phyloP scores from a whole-genome alignment of 2,329 filamentous ascomycete species.

The Stachybotrys elegans region DNA sequence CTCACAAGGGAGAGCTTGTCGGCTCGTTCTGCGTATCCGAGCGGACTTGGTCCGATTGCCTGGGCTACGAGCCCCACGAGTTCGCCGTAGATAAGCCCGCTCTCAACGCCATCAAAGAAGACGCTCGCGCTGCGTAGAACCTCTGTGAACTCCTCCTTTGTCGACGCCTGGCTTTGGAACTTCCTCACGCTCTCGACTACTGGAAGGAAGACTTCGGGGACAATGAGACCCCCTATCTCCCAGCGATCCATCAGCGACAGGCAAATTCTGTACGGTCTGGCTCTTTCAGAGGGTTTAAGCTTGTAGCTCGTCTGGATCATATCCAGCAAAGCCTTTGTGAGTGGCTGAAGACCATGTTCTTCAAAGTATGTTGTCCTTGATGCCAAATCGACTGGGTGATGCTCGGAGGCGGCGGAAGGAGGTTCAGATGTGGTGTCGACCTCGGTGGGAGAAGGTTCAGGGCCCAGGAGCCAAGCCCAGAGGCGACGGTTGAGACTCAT shows the following conservation, averaged over 20 bases:
- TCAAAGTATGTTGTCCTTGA: constrained; percentile 79
- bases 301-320: constrained; percentile 57
- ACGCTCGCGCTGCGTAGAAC: constrained; percentile 89
- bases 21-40: constrained; percentile 42
- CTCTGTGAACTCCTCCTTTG: constrained; percentile 72
- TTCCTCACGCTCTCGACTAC: constrained; percentile 73
- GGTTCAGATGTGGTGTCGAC: constrained; percentile 42
- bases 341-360: constrained; percentile 66
- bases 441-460: constrained; percentile 51
- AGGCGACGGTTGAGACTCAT: constrained; percentile 94
- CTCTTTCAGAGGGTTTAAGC: constrained; percentile 52
- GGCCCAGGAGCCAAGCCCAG: constrained; percentile 95
- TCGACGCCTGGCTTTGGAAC: constrained; percentile 62
- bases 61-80: constrained; percentile 63
- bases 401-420: constrained; percentile 35
- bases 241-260: constrained; percentile 96
- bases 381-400: constrained; percentile 39
- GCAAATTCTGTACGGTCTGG: constrained; percentile 84
- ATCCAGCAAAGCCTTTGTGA: constrained; percentile 69
- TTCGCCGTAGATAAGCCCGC: constrained; percentile 85
- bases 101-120: constrained; percentile 97
- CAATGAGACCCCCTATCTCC: constrained; percentile 89
- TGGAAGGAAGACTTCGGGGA: constrained; percentile 83
- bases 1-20: constrained; percentile 67
- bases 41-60: constrained; percentile 44